A percentile compares a stretch with the other conserved stretches of the same genome.
phyloP scores from a whole-genome alignment of 1,284 basidiomycete genomes.

The Amylostereum chailletii region DNA sequence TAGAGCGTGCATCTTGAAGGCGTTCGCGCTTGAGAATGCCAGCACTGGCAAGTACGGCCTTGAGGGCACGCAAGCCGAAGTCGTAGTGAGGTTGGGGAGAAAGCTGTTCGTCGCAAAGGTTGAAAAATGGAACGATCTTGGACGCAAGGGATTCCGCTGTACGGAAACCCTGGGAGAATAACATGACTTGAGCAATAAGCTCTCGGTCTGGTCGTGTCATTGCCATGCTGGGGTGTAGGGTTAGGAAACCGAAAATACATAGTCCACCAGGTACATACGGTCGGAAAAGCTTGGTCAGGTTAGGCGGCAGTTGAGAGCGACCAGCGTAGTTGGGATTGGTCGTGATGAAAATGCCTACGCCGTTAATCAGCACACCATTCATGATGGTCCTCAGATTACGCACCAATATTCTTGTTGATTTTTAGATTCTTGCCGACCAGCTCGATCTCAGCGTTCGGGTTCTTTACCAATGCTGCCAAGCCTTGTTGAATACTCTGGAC shows the following conservation, averaged over 20 bases:
- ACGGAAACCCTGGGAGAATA: slow-evolving; percentile 99
- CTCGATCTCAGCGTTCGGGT: slow-evolving; percentile 87
- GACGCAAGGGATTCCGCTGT: slow-evolving; percentile 93
- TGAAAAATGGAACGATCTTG: slow-evolving; percentile 99
- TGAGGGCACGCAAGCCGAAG: slow-evolving; percentile 96
- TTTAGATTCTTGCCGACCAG: slow-evolving; percentile 92
- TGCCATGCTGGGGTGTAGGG: slow-evolving; percentile 65
- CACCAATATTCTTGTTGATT: slow-evolving; percentile 90
- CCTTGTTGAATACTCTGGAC: slow-evolving; percentile 99
- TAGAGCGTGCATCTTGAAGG: slow-evolving; percentile 41
- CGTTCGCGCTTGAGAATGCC: slow-evolving; percentile 96
- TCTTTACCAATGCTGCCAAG: slow-evolving; percentile 70
- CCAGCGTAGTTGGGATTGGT: slow-evolving; percentile 99
- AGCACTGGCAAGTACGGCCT: slow-evolving; percentile 93
- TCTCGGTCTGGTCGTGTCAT: slow-evolving; percentile 99
- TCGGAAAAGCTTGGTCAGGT: slow-evolving; percentile 92
- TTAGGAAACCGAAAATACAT: slow-evolving; percentile 7
- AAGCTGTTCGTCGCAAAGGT: slow-evolving; percentile 93
- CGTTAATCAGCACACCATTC: slow-evolving; percentile 2
- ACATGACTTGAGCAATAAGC: slow-evolving; percentile 97
- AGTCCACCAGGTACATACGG: slow-evolving; percentile 45
- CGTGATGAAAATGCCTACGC: slow-evolving; percentile 85
- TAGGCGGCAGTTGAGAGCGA: slow-evolving; percentile 94
- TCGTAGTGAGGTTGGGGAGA: slow-evolving; percentile 99
- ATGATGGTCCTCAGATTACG: slow-evolving; percentile 10